Percentiles rank a stretch among this genome's conserved stretches.
Evolutionary conservation across 2,329 filamentous ascomycete species (phyloP).

Genomic region (Periglandula ipomoeae): DNA sequence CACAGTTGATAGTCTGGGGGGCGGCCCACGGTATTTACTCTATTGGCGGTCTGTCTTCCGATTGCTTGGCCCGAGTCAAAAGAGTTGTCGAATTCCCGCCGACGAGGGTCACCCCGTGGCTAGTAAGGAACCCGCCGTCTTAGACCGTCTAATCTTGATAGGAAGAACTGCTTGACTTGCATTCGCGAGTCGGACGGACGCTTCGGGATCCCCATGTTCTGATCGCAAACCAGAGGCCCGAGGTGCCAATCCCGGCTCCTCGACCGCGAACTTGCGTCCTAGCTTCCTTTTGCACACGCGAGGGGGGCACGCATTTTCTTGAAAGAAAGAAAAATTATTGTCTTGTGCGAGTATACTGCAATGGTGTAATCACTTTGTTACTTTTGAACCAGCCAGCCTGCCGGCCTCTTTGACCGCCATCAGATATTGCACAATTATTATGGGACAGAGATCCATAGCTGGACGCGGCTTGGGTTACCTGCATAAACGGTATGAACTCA

Average conservation of each 20-base stretch:
- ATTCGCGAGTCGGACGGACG: slow-evolving; percentile 3
- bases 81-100: not conserved
- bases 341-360: no score
- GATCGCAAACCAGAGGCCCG: slow-evolving; percentile 1
- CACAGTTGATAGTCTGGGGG: slow-evolving; percentile 17
- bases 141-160: not conserved
- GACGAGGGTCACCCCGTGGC: not conserved
- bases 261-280: not conserved
- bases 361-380: not conserved
- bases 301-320: not conserved
- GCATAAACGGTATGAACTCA: not conserved
- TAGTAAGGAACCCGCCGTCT: not conserved
- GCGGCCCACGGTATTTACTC: slow-evolving; percentile 9
- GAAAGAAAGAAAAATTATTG: not conserved
- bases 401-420: slow-evolving; percentile 5
- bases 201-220: not conserved
- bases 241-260: not conserved
- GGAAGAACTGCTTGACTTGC: slow-evolving; percentile 4
- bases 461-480: not conserved
- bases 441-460: slow-evolving; percentile 1
- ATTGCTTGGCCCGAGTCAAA: not conserved
- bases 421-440: not conserved
- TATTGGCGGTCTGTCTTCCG: not conserved
- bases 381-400: not conserved
- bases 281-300: not conserved